A percentile compares a stretch with the other conserved stretches of the same genome.
These are phyloP conservation scores for Cryphonectria radicalis DNA, from an alignment of 2,329 filamentous ascomycete species.

Conservation along the genomic window DNA sequence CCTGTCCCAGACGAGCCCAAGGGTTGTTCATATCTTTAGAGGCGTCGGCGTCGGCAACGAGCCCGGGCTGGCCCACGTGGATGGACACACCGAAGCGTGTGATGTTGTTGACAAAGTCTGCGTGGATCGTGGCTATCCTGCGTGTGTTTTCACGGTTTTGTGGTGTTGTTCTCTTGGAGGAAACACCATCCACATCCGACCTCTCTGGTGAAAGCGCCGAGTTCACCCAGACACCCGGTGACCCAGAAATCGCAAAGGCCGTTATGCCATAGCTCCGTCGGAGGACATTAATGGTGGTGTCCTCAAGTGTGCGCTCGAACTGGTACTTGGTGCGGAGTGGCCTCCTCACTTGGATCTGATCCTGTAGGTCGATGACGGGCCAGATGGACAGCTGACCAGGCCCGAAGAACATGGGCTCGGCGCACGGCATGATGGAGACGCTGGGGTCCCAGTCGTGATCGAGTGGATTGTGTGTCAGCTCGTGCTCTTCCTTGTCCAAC, in stretches of 20 bases:
- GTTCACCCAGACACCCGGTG: slow-evolving; percentile 26
- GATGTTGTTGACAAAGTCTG: slow-evolving; percentile 20
- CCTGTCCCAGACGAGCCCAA: slow-evolving; percentile 22
- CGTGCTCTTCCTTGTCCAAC: not conserved
- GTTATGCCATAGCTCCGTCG: slow-evolving; percentile 20
- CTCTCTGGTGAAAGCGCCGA: slow-evolving; percentile 17
- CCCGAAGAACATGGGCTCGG: slow-evolving; percentile 27
- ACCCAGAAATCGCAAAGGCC: slow-evolving; percentile 19
- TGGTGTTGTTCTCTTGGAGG: no score
- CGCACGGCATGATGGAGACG: slow-evolving; percentile 25
- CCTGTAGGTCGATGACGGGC: slow-evolving; percentile 25
- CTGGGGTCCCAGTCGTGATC: slow-evolving; percentile 19
- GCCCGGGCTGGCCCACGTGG: slow-evolving; percentile 25
- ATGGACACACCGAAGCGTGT: slow-evolving; percentile 27
- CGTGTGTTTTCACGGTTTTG: not conserved
- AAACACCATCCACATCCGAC: not conserved
- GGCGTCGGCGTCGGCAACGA: not conserved
- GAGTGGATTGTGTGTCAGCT: slow-evolving; percentile 11
- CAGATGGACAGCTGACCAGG: slow-evolving; percentile 27
- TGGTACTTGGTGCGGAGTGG: slow-evolving; percentile 19
- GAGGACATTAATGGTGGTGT: slow-evolving; percentile 20
- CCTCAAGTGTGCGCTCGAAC: slow-evolving; percentile 23
- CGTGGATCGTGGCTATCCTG: slow-evolving; percentile 26
- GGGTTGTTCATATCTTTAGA: slow-evolving; percentile 14
- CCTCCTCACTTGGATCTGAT: slow-evolving; percentile 8